Percentiles rank a stretch among this genome's conserved stretches.
These are phyloP conservation scores for Boletellus dicymbophilus DNA, from an alignment of 1,284 basidiomycete species.

Conservation along the genomic window DNA sequence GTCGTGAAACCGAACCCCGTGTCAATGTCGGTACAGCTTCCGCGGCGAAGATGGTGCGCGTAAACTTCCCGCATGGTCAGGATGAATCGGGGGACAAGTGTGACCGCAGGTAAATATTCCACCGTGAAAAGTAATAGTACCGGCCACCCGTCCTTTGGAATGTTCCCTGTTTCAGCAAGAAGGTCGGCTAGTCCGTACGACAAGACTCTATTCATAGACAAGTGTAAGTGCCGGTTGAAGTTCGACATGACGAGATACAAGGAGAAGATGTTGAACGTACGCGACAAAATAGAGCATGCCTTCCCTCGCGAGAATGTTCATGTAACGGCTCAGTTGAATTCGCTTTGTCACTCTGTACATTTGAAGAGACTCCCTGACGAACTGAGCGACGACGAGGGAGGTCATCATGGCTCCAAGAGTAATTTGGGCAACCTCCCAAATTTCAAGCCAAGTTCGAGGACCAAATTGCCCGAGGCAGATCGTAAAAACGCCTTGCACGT, in stretches of 20 bases:
- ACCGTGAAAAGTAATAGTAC: neutral
- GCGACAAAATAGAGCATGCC: neutral
- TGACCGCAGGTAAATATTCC: neutral
- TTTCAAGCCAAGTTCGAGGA: neutral
- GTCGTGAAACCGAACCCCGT: slow-evolving; percentile 8
- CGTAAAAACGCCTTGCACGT: neutral
- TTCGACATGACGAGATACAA: neutral
- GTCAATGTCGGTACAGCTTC: neutral
- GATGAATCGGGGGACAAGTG: slow-evolving; percentile 9
- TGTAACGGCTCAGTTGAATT: neutral
- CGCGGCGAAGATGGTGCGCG: neutral
- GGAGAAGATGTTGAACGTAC: neutral
- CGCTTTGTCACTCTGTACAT: neutral
- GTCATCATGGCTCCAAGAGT: neutral
- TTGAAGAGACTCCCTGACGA: neutral
- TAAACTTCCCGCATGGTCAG: slow-evolving; percentile 6
- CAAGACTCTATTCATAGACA: neutral
- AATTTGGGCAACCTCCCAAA: neutral
- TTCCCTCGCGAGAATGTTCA: neutral
- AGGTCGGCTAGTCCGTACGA: neutral
- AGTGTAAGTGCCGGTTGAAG: neutral
- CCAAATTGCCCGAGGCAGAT: neutral
- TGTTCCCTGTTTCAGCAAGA: neutral
- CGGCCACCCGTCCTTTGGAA: neutral
- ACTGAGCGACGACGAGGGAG: neutral